phyloP scores from a whole-genome alignment of 1,139 yeast genomes.

The Pichia sp. region DNA sequence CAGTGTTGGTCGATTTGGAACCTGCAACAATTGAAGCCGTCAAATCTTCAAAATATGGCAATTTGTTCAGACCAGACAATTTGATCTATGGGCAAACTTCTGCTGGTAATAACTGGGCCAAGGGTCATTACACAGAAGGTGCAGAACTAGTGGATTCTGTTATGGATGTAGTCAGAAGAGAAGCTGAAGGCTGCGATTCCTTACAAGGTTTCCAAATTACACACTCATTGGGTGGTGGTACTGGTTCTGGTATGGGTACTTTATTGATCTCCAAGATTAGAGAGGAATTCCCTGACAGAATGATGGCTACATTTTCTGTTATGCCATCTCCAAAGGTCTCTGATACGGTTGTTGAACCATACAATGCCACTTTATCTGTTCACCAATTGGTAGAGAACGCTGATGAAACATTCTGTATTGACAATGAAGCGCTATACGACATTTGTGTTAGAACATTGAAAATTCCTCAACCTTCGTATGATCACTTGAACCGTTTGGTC shows the following conservation, averaged over 20 bases:
- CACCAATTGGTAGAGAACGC: constrained; percentile 88
- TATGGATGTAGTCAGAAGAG: constrained; percentile 84
- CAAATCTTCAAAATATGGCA: constrained; percentile 70
- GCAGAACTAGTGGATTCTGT: constrained; percentile 90
- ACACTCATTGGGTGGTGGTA: constrained; percentile 94
- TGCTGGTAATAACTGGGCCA: constrained; percentile 96
- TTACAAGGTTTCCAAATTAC: constrained; percentile 93
- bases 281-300: constrained; percentile 89
- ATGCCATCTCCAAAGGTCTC: constrained; percentile 89
- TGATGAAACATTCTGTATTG: constrained; percentile 91
- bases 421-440: constrained; percentile 86
- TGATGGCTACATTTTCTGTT: constrained; percentile 93
- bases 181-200: constrained; percentile 89
- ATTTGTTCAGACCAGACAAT: constrained; percentile 87
- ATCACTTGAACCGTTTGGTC: constrained; percentile 74
- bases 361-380: constrained; percentile 87
- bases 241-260: constrained; percentile 96
- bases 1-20: constrained; percentile 87
- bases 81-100: constrained; percentile 84
- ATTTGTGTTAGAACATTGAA: constrained; percentile 84
- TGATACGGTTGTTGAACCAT: constrained; percentile 92
- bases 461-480: constrained; percentile 71
- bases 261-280: constrained; percentile 72
- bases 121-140: constrained; percentile 94
- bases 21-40: constrained; percentile 91